Base-by-base conservation (phyloP, 78 protist genomes). In the Capsaspora owczarzaki region DNA sequence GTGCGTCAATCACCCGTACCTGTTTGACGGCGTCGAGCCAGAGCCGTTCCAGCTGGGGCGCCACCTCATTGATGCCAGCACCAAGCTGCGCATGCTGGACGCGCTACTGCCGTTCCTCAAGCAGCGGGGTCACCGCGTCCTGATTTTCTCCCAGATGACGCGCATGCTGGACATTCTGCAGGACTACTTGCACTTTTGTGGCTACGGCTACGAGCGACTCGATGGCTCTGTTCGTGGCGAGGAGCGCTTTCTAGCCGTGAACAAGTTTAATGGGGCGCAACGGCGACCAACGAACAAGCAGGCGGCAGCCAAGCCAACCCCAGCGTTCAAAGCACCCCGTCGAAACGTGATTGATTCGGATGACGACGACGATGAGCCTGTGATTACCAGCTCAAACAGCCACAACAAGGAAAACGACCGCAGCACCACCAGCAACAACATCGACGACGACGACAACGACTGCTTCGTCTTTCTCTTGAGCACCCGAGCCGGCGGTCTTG, bases 401-500 rank as follows among this genome's bases (percentile, higher is more conserved):
- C 22, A 3, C 31, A 1, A 0, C n/a, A 33, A 33, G 38, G 23
- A 22, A 4, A 14, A 38, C 8, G 37, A 1, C 12, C 35, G n/a
- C n/a, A n/a, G n/a, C n/a, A n/a, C n/a, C n/a, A n/a, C n/a, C n/a
- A n/a, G n/a, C n/a, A n/a, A n/a, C 85, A 85, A 74, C 68, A 79
- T 31, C 31, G n/a, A n/a, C n/a, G n/a, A n/a, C n/a, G n/a, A n/a
- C n/a, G 51, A 46, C 51, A 29, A 56, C n/a, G 66, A 16, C 10
- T 29, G 33, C 29, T 93, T 92, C 31, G 91, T 92, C 38, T 97
- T 97, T 77, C 85, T 97, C n/a, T 87, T 96, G 46, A 93, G 91
- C 56, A 97, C 99, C 23, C 75, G 93, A 10, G 99, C 99, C 0
- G 99, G 99, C 75, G 99, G 99, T 8, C 79, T 94, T 12, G 99